Conservation (phyloP, 2,329 filamentous ascomycete genomes). For the Monosporascus ibericus region DNA sequence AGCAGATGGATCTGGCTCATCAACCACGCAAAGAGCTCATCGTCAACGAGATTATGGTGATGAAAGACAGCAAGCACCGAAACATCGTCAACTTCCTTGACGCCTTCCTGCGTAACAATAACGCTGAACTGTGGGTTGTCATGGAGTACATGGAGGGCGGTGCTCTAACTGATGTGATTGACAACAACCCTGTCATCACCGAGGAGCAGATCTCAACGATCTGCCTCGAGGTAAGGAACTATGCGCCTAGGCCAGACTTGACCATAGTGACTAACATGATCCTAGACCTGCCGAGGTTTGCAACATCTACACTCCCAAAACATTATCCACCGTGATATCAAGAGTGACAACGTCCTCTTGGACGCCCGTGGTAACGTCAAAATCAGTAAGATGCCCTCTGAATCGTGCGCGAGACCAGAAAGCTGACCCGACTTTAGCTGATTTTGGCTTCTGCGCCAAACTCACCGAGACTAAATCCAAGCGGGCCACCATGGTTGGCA, state of each 20-base stretch:
- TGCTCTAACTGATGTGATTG: conserved; percentile 95
- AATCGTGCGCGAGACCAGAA: conserved; percentile 1
- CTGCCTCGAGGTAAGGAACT: conserved; percentile 72
- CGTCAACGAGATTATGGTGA: conserved; percentile 99
- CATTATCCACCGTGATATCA: conserved; percentile 98
- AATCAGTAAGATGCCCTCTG: conserved; percentile 61
- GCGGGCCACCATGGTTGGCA: conserved; percentile 98
- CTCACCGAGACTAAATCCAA: conserved; percentile 95
- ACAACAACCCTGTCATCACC: conserved; percentile 89
- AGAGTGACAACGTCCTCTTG: conserved; percentile 95
- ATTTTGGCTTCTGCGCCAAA: conserved; percentile 99
- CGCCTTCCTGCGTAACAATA: conserved; percentile 91
- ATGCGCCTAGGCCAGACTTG: no score
- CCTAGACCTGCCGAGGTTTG: conserved; percentile 86
- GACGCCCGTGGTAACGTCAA: conserved; percentile 95
- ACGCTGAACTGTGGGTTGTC: conserved; percentile 95
- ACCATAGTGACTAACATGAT: conserved; percentile 12
- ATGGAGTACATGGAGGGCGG: conserved; percentile 99
- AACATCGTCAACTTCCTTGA: conserved; percentile 99
- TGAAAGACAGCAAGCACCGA: conserved; percentile 97
- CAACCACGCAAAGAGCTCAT: conserved; percentile 97
- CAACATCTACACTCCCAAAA: conserved; percentile 92
- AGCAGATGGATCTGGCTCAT: conserved; percentile 98
- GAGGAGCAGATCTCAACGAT: conserved; percentile 98
- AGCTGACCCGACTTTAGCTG: conserved; percentile 55